These are phyloP conservation scores for Aspergillus diversus DNA, from an alignment of 495 filamentous ascomycete genomes.

Conservation along the genomic window DNA sequence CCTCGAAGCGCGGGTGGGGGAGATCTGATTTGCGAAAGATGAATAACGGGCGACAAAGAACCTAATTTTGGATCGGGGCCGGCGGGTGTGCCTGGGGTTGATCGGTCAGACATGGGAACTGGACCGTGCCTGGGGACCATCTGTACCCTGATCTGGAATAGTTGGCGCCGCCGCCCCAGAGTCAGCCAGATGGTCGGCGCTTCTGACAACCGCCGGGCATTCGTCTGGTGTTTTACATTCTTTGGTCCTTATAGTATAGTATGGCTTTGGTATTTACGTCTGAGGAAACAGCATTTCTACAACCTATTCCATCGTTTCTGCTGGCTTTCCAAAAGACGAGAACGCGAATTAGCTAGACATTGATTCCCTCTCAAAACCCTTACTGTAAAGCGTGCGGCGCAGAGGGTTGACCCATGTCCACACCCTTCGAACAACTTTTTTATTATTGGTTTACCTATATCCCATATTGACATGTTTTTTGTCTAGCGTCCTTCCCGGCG, in stretches of 20 bases:
- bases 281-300: too few species aligned
- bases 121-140: conserved; percentile 9
- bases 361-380: too few species aligned
- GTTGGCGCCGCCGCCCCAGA: conserved; percentile 16
- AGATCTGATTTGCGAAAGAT: conserved; percentile 24
- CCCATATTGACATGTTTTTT: neutral
- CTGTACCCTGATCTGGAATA: conserved; percentile 7
- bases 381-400: too few species aligned
- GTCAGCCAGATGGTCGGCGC: conserved; percentile 6
- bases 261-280: too few species aligned
- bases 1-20: conserved; percentile 29
- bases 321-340: neutral
- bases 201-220: too few species aligned
- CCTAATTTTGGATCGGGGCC: conserved; percentile 31
- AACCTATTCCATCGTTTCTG: neutral
- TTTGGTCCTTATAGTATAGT: too few species aligned
- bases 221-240: neutral
- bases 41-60: conserved; percentile 22
- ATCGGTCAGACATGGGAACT: conserved; percentile 15
- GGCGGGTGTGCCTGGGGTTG: conserved; percentile 19
- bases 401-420: neutral
- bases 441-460: conserved; percentile 16
- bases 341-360: too few species aligned
- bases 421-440: neutral
- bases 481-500: conserved; percentile 9